Evolutionary conservation across 768 basidiomycete genomes (phyloP), one percentile per base, ranked within the genome.

Genomic region (Gyrodon lividus): DNA sequence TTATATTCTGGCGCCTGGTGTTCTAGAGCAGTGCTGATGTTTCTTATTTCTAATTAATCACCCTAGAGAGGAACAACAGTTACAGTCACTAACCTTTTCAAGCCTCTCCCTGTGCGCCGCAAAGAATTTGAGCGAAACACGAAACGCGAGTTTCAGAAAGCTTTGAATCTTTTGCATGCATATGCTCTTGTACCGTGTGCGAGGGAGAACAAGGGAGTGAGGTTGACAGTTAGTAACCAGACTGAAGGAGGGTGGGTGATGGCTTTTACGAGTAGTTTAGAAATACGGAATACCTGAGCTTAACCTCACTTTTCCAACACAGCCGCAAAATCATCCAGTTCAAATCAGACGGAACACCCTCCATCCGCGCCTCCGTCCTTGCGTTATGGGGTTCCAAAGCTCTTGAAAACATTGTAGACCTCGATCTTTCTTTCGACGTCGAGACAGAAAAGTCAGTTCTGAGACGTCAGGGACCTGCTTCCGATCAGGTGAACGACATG

Each of bases 131-230:
- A 92, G 62, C 75, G 91, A 48, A 94, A 96, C 58, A 75, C 78
- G 1, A 98, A 96, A 65, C 82, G 93, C 37, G 96, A 98, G 59
- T 95, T 89, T 61, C 82, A 74, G 4, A 97, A 97, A 61, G 88
- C 89, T 2, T 65, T 98, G n/a, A 73, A 79, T 6, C 72, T 97
- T 14, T 69, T 98, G 37, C 83, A 86, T 41, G 92, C 90, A 0
- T 99, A 98, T 68, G 95, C 94, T 0, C 74, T 99, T 4, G 86
- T 91, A 0, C 92, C 91, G 0, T 92, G 90, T 48, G 71, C 78
- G 13, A 60, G 69, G 38, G 74, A 75, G 52, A 73, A 79, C 52
- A 72, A 68, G 3, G 88, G 86, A 0, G 83, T 95, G 14, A 77
- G 92, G 30, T 66, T 98, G 9, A 77, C 80, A 0, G 92, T 90